A percentile compares a stretch with the other conserved stretches of the same genome.
Conservation (phyloP, 495 filamentous ascomycete species). For the Thozetella sp. region DNA sequence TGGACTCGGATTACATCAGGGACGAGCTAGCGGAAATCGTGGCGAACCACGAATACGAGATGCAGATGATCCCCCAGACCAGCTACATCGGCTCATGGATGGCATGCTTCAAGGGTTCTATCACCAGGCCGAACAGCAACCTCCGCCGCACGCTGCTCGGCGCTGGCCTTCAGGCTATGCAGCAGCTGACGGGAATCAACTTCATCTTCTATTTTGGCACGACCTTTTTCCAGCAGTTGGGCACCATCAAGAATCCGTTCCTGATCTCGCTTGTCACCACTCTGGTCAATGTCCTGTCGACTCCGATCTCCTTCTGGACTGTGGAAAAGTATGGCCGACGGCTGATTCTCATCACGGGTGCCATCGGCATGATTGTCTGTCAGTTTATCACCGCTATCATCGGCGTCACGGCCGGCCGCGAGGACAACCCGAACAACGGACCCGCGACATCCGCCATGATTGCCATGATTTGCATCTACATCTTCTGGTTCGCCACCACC, state of each 20-base stretch:
- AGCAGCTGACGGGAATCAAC: constrained; percentile 74
- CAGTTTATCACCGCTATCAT: constrained; percentile 82
- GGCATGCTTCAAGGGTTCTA: constrained; percentile 62
- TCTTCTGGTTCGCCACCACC: constrained; percentile 77
- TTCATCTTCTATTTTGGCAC: constrained; percentile 91
- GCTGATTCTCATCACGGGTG: constrained; percentile 73
- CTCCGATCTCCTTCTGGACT: constrained; percentile 77
- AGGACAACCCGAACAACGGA: constrained; percentile 51
- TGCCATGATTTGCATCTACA: constrained; percentile 81
- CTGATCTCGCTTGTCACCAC: constrained; percentile 78
- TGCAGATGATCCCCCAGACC: constrained; percentile 60
- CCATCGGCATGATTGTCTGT: constrained; percentile 74
- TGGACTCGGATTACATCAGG: constrained; percentile 64
- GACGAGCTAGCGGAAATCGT: constrained; percentile 79
- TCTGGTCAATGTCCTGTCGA: constrained; percentile 82
- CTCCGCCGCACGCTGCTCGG: constrained; percentile 75
- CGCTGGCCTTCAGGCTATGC: constrained; percentile 70
- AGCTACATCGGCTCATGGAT: constrained; percentile 68
- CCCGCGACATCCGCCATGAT: constrained; percentile 65
- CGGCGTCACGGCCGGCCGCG: constrained; percentile 56
- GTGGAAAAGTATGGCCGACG: constrained; percentile 83
- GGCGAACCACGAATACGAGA: constrained; percentile 80
- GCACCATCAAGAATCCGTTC: constrained; percentile 75
- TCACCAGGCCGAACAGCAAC: constrained; percentile 55
- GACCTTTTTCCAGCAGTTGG: constrained; percentile 73